These are phyloP conservation scores for Acanthamoeba castellanii DNA, from an alignment of 208 protist species.

Conservation along the genomic window DNA sequence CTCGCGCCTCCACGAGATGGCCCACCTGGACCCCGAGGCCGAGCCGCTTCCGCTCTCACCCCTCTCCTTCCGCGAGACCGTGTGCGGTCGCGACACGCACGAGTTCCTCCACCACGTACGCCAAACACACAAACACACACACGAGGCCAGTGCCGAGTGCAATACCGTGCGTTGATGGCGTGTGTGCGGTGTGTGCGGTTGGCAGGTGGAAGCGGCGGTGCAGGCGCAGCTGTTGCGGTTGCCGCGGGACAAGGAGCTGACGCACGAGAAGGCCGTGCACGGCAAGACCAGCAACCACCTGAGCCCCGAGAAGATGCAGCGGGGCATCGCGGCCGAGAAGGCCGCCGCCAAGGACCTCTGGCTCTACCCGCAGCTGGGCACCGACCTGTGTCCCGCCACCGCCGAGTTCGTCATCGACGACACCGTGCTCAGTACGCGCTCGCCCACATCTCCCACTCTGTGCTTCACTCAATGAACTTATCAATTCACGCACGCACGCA, in stretches of 20 bases:
- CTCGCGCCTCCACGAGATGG: constrained; percentile 17
- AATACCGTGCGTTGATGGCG: too few relatives aligned
- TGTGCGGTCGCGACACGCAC: neutral
- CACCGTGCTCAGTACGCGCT: neutral
- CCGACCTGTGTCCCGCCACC: constrained; percentile 9
- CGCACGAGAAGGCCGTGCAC: constrained; percentile 39
- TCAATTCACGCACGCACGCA: neutral
- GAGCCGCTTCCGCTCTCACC: neutral
- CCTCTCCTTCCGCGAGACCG: constrained; percentile 6
- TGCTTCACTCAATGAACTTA: neutral
- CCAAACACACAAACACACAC: neutral
- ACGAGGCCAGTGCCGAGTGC: too few relatives aligned
- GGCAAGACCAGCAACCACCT: constrained; percentile 61
- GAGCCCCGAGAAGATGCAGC: constrained; percentile 26
- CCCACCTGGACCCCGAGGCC: neutral
- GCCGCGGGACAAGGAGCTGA: constrained; percentile 33
- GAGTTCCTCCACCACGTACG: constrained; percentile 1
- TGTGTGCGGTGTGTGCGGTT: neutral
- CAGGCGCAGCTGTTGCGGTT: constrained; percentile 26
- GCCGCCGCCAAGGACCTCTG: constrained; percentile 1
- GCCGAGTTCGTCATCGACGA: constrained; percentile 39
- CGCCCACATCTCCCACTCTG: neutral
- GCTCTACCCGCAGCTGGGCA: neutral
- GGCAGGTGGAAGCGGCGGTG: neutral
- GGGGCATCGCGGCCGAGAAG: neutral